phyloP scores from a whole-genome alignment of 2,329 filamentous ascomycete genomes.

The Talaromyces atroroseus region DNA sequence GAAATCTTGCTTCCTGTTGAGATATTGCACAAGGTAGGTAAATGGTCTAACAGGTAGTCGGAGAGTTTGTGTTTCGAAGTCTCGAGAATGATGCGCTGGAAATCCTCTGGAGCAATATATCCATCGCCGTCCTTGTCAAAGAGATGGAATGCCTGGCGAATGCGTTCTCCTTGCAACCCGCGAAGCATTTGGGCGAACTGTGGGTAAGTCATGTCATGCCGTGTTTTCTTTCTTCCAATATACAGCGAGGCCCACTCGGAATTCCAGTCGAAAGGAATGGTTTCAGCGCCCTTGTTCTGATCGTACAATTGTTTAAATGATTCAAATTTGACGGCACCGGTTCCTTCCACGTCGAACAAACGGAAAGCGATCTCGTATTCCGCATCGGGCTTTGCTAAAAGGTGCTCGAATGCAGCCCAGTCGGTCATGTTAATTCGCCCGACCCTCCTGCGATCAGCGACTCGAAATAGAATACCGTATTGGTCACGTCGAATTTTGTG shows the following conservation, averaged over 20 bases:
- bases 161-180: slow-evolving; percentile 89
- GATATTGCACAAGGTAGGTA: slow-evolving; percentile 92
- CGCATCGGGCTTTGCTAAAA: slow-evolving; percentile 88
- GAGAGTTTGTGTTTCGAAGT: slow-evolving; percentile 94
- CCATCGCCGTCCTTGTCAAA: slow-evolving; percentile 90
- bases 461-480: slow-evolving; percentile 85
- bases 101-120: slow-evolving; percentile 87
- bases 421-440: slow-evolving; percentile 75
- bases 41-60: slow-evolving; percentile 85
- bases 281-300: slow-evolving; percentile 76
- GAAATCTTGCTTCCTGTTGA: slow-evolving; percentile 87
- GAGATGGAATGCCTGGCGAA: slow-evolving; percentile 87
- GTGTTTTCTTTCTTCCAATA: slow-evolving; percentile 78
- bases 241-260: slow-evolving; percentile 95
- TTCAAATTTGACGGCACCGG: slow-evolving; percentile 82
- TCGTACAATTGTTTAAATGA: slow-evolving; percentile 81
- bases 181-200: slow-evolving; percentile 98
- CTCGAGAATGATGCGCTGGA: slow-evolving; percentile 92
- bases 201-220: slow-evolving; percentile 87
- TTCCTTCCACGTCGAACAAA: slow-evolving; percentile 82
- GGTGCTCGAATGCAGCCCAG: slow-evolving; percentile 90
- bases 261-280: slow-evolving; percentile 93
- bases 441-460: slow-evolving; percentile 72
- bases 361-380: slow-evolving; percentile 99
- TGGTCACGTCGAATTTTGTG: slow-evolving; percentile 97